phyloP scores from a whole-genome alignment of 1,139 yeast species.

The Zygosaccharomyces sapae region DNA sequence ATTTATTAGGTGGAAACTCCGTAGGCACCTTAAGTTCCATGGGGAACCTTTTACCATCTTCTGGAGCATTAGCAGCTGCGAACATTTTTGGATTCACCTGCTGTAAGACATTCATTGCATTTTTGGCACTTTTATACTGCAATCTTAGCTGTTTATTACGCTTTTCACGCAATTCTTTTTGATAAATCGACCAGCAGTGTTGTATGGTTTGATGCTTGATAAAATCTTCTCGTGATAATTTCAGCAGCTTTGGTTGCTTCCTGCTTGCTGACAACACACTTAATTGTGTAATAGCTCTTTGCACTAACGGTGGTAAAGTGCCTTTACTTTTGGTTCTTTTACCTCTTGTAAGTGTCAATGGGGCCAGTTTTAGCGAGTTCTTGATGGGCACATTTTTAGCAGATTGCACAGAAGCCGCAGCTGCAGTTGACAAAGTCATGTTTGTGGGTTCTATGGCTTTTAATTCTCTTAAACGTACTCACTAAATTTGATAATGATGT shows the following conservation, averaged over 20 bases:
- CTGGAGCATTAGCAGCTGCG: conserved; percentile 35
- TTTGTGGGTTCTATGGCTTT: neutral
- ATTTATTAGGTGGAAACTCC: conserved; percentile 78
- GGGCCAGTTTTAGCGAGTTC: neutral
- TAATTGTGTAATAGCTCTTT: conserved; percentile 66
- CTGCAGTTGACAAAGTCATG: neutral
- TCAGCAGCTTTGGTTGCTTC: conserved; percentile 80
- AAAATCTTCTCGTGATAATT: conserved; percentile 73
- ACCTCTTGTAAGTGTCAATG: conserved; percentile 38
- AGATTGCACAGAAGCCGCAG: neutral
- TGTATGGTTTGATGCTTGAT: conserved; percentile 80
- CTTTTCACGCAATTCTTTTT: conserved; percentile 46
- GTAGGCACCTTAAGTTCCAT: conserved; percentile 84
- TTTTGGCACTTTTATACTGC: conserved; percentile 64
- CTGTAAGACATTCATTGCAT: conserved; percentile 73
- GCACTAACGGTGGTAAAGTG: conserved; percentile 54
- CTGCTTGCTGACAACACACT: conserved; percentile 82
- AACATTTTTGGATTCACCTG: conserved; percentile 38
- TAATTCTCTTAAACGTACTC: neutral
- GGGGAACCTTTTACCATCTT: conserved; percentile 51
- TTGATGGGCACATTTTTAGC: neutral
- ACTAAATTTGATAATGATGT: neutral
- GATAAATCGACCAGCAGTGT: conserved; percentile 73
- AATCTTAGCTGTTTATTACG: conserved; percentile 47
- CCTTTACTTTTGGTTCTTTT: conserved; percentile 43